Evolutionary conservation across 495 filamentous ascomycete genomes (phyloP), one percentile per base, ranked within the genome.

Genomic region (Aspergillus affinis): DNA sequence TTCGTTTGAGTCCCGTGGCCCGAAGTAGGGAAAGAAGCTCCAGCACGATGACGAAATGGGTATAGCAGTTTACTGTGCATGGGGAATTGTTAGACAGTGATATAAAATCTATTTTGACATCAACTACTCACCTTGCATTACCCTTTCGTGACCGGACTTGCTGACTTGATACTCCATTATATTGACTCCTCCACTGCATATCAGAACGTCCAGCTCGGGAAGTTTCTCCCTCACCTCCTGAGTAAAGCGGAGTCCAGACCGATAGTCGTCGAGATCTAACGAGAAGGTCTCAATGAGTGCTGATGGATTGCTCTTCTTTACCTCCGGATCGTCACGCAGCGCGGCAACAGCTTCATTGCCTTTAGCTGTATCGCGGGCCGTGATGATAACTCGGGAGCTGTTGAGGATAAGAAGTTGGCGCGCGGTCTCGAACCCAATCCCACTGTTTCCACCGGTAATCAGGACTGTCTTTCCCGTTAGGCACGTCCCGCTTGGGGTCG

Each of bases 401-500:
- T 62, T 52, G 18, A 66, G 51, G 2, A 52, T 51, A 6, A 74
- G 36, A 21, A 72, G 69, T 61, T 78, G 74, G 10, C 71, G 67
- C 12, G 77, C 73, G 19, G 72, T 73, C 62, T 83, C 82, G 26
- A 78, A 74, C 23, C 82, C 82, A 1, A 86, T 61, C 19, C 85
- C 84, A 4, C 65, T 71, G 55, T 83, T 84, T 18, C 73, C 73
- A 21, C 84, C 83, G 0, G 82, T 88, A 32, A 86, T 64, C 46
- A 86, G 68, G 20, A 82, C 68, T 1, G 79, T 84, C 51, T 80
- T 67, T 21, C 66, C 66, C 0, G 49, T 21, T 29, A 72, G 51
- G 48, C 44, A 48, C 4, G 60, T 62, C 29, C 20, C 32, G 21
- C 13, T 4, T 0, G 45, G 54, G 1, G 45, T 57, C 15, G 54